Conservation (phyloP, 164 flowering plant species). For the Platanus orientalis region DNA sequence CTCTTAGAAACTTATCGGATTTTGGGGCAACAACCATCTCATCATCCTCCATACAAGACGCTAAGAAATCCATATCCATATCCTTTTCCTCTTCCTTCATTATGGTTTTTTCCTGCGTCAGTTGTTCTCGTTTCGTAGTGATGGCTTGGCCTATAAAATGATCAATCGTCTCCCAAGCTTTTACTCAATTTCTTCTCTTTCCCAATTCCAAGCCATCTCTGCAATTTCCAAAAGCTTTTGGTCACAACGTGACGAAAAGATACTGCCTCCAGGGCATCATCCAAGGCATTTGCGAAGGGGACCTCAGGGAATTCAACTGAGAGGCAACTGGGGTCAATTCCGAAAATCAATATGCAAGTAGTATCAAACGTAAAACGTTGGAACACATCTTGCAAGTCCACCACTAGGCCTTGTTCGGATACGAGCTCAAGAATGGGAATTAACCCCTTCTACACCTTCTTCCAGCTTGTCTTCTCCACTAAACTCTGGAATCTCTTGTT, state of each 20-base stretch:
- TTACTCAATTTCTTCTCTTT: no score
- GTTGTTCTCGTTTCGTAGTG: conserved; percentile 12
- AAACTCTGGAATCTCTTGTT: conserved; percentile 10
- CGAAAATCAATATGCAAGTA: conserved; percentile 17
- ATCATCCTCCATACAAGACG: conserved; percentile 11
- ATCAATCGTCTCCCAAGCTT: conserved; percentile 21
- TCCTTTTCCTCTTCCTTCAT: no score
- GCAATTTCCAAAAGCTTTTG: conserved; percentile 20
- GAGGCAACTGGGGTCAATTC: conserved; percentile 25
- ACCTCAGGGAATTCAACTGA: conserved; percentile 16
- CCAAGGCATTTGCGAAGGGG: conserved; percentile 26
- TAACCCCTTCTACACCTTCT: conserved; percentile 21
- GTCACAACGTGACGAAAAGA: conserved; percentile 28
- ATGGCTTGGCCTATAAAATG: conserved; percentile 11
- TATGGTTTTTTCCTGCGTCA: no score
- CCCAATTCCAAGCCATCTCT: conserved; percentile 28
- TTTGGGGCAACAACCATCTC: no score
- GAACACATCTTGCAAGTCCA: no score
- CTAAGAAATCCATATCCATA: conserved; percentile 16
- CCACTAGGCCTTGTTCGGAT: no score
- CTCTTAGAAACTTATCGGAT: conserved; percentile 26
- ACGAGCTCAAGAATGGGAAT: no score
- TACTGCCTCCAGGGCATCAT: no score
- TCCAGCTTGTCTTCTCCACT: conserved; percentile 9
- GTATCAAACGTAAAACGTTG: conserved; percentile 25